Percentiles rank a stretch among this genome's conserved stretches.
Conservation (phyloP, 768 basidiomycete species). For the Cystobasidiopsis lactophilus region DNA sequence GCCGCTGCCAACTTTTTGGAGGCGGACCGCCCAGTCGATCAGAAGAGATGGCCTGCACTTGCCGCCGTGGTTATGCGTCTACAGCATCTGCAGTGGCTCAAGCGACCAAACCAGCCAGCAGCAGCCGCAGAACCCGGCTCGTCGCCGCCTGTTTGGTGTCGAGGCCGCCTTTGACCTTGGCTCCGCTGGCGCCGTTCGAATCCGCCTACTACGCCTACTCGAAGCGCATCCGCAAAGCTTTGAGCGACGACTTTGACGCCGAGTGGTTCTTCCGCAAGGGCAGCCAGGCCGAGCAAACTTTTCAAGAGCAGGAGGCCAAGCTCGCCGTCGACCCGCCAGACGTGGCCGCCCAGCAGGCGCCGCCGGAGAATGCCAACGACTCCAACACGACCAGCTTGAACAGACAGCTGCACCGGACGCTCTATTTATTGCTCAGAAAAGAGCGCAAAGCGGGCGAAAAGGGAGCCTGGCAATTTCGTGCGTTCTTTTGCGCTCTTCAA, state of each 20-base stretch:
- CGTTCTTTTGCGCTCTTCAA: neutral
- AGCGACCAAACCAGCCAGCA: too few relatives aligned
- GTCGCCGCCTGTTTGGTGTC: conserved; percentile 18
- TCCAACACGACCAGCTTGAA: conserved; percentile 54
- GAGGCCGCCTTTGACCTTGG: conserved; percentile 14
- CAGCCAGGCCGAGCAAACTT: conserved; percentile 22
- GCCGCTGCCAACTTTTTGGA: too few relatives aligned
- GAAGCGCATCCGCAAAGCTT: conserved; percentile 14
- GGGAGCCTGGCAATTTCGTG: conserved; percentile 36
- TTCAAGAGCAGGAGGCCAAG: conserved; percentile 20
- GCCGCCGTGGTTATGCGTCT: too few relatives aligned
- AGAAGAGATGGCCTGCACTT: too few relatives aligned
- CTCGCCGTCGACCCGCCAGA: too few relatives aligned
- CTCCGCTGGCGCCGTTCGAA: conserved; percentile 12
- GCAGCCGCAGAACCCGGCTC: conserved; percentile 11
- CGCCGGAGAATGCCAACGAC: conserved; percentile 33
- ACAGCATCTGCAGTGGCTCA: too few relatives aligned
- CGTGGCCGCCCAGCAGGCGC: conserved; percentile 34
- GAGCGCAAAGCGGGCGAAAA: conserved; percentile 27
- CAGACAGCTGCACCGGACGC: conserved; percentile 56
- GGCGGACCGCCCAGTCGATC: too few relatives aligned
- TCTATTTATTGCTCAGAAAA: conserved; percentile 60
- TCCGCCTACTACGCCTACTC: conserved; percentile 20
- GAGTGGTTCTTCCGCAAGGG: conserved; percentile 19
- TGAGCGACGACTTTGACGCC: conserved; percentile 10